A percentile compares a stretch with the other conserved stretches of the same genome.
Evolutionary conservation across 441 rosid species (phyloP).

Genomic region (Kokia cookei): DNA sequence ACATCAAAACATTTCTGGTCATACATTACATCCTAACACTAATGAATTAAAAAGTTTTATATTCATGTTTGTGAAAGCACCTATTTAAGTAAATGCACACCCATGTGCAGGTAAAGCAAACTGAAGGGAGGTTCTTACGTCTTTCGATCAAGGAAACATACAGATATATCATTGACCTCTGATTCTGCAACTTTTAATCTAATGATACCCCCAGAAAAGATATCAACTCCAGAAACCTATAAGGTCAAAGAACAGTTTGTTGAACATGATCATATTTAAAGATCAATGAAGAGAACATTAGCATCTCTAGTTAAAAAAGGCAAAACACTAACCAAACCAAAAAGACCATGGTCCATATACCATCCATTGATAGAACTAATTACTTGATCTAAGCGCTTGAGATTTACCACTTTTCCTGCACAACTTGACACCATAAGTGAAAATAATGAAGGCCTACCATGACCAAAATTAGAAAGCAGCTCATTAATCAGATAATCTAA

Average conservation of each 20-base stretch:
- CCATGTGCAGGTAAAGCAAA: background rate
- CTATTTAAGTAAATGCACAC: background rate
- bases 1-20: constrained; percentile 9
- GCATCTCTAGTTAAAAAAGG: background rate
- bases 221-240: constrained; percentile 89
- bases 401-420: constrained; percentile 91
- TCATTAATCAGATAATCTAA: background rate
- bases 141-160: constrained; percentile 84
- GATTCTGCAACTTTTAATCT: constrained; percentile 92
- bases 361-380: constrained; percentile 86
- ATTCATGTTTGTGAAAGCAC: background rate
- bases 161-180: constrained; percentile 81
- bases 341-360: constrained; percentile 94
- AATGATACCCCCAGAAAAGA: constrained; percentile 86
- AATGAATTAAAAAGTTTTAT: background rate
- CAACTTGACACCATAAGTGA: constrained; percentile 58
- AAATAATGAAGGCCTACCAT: constrained; percentile 32
- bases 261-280: background rate
- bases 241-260: constrained; percentile 4
- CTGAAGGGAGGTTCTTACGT: constrained; percentile 51
- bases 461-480: constrained; percentile 9
- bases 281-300: background rate
- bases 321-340: constrained; percentile 67
- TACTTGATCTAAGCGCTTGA: constrained; percentile 79
- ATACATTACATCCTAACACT: background rate